phyloP scores from a whole-genome alignment of 495 filamentous ascomycete species.

The Penicillium ucsense region DNA sequence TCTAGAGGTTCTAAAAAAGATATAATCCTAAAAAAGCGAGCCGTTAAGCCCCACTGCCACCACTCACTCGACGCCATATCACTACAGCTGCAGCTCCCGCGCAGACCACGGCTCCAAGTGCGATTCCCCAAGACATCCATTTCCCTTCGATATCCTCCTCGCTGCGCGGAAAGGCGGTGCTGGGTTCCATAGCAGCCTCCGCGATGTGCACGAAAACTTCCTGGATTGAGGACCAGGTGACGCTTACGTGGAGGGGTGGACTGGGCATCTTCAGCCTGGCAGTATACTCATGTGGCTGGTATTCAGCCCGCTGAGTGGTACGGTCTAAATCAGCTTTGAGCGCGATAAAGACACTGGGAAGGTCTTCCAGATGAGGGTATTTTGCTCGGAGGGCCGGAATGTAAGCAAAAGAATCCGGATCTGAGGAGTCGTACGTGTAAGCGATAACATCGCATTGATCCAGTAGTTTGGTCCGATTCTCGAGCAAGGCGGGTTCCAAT shows the following conservation, averaged over 20 bases:
- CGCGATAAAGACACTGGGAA: slow-evolving; percentile 84
- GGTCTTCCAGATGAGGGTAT: slow-evolving; percentile 71
- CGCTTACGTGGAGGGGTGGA: slow-evolving; percentile 85
- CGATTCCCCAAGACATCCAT: slow-evolving; percentile 75
- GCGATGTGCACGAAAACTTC: slow-evolving; percentile 86
- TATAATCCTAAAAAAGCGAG: too few species aligned
- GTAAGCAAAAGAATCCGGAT: slow-evolving; percentile 88
- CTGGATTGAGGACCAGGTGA: slow-evolving; percentile 79
- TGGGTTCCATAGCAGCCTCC: slow-evolving; percentile 84
- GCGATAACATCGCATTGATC: slow-evolving; percentile 88
- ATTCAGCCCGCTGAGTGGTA: slow-evolving; percentile 81
- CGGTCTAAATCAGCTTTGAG: slow-evolving; percentile 92
- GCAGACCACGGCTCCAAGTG: slow-evolving; percentile 68
- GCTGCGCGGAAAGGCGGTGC: slow-evolving; percentile 73
- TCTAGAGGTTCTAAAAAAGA: too few species aligned
- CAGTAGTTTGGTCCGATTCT: slow-evolving; percentile 84
- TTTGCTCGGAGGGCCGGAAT: slow-evolving; percentile 71
- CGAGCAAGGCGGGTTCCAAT: slow-evolving; percentile 82
- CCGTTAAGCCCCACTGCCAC: slow-evolving; percentile 19
- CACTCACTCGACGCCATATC: slow-evolving; percentile 53
- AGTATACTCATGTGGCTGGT: slow-evolving; percentile 90
- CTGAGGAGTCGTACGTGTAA: slow-evolving; percentile 93
- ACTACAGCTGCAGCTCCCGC: slow-evolving; percentile 73
- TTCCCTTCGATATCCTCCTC: slow-evolving; percentile 75
- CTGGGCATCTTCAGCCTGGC: slow-evolving; percentile 59